phyloP scores from a whole-genome alignment of 164 flowering plant species.

The Stephania yunnanensis region DNA sequence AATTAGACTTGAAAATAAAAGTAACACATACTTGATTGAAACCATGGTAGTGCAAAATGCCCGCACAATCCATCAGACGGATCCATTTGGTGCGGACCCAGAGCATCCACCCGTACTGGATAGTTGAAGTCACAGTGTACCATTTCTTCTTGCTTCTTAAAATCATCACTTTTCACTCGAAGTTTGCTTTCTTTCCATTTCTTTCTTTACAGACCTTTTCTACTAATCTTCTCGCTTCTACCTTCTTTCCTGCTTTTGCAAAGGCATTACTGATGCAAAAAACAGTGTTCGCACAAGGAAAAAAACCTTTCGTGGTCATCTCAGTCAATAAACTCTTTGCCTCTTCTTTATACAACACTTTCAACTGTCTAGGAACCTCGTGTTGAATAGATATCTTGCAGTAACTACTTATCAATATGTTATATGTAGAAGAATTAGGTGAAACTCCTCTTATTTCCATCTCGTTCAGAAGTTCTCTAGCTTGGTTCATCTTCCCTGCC shows the following conservation, averaged over 20 bases:
- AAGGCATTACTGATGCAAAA: slow-evolving; percentile 35
- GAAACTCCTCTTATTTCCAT: slow-evolving; percentile 61
- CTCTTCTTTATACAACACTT: slow-evolving; percentile 33
- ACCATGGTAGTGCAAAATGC: not conserved
- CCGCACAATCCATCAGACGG: not conserved
- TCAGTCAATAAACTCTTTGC: slow-evolving; percentile 51
- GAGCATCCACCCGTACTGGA: too few species aligned
- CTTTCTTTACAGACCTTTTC: slow-evolving; percentile 27
- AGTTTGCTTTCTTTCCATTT: slow-evolving; percentile 6
- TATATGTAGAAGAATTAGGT: slow-evolving; percentile 74
- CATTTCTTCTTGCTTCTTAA: not conserved
- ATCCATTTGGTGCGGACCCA: not conserved
- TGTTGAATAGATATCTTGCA: slow-evolving; percentile 44
- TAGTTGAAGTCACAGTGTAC: not conserved
- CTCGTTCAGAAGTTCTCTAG: slow-evolving; percentile 76
- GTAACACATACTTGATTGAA: not conserved
- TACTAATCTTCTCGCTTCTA: slow-evolving; percentile 33
- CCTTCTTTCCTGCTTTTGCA: slow-evolving; percentile 44
- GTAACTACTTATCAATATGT: slow-evolving; percentile 82
- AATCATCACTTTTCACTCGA: slow-evolving; percentile 2
- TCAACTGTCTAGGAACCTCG: slow-evolving; percentile 33
- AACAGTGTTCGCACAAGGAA: slow-evolving; percentile 47
- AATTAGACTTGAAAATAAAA: not conserved
- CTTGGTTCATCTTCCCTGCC: slow-evolving; percentile 72
- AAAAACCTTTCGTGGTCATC: slow-evolving; percentile 55